Evolutionary conservation across 2,329 filamentous ascomycete genomes (phyloP).

Genomic region (Colletotrichum melonis): DNA sequence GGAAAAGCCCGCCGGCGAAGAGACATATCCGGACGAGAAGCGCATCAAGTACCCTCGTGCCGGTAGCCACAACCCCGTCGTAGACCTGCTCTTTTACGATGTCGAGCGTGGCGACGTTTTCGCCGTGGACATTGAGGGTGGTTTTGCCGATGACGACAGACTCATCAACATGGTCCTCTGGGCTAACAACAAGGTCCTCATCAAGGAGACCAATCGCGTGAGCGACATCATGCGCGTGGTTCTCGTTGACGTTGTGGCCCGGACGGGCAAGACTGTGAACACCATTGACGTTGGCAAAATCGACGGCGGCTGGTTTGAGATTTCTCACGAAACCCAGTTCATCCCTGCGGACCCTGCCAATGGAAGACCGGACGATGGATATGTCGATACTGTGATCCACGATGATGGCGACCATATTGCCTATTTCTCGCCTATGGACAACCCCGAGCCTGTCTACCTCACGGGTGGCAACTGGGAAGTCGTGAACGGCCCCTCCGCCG

Average conservation of each 20-base stretch:
- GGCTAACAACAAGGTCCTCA: constrained; percentile 85
- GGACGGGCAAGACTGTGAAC: constrained; percentile 82
- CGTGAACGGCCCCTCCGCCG: constrained; percentile 82
- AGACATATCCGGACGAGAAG: constrained; percentile 89
- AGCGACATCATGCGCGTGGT: constrained; percentile 92
- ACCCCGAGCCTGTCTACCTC: constrained; percentile 82
- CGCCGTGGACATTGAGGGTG: constrained; percentile 78
- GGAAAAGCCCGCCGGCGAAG: constrained; percentile 74
- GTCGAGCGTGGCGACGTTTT: constrained; percentile 82
- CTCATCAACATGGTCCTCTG: constrained; percentile 95
- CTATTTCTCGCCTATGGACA: constrained; percentile 92
- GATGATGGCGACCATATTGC: constrained; percentile 91
- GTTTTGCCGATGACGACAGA: constrained; percentile 83
- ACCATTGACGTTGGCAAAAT: constrained; percentile 82
- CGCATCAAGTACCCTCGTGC: constrained; percentile 98
- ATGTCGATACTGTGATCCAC: constrained; percentile 90
- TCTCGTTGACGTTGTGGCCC: constrained; percentile 80
- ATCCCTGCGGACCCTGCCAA: constrained; percentile 85
- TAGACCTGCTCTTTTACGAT: constrained; percentile 91
- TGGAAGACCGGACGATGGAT: constrained; percentile 84
- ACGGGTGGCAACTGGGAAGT: constrained; percentile 95
- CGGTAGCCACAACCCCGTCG: constrained; percentile 90
- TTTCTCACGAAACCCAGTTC: constrained; percentile 85
- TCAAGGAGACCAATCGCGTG: constrained; percentile 94
- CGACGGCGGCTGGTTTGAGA: constrained; percentile 98